Evolutionary conservation across 257 asterid genomes (phyloP).

Genomic region (Solanum dulcamara): DNA sequence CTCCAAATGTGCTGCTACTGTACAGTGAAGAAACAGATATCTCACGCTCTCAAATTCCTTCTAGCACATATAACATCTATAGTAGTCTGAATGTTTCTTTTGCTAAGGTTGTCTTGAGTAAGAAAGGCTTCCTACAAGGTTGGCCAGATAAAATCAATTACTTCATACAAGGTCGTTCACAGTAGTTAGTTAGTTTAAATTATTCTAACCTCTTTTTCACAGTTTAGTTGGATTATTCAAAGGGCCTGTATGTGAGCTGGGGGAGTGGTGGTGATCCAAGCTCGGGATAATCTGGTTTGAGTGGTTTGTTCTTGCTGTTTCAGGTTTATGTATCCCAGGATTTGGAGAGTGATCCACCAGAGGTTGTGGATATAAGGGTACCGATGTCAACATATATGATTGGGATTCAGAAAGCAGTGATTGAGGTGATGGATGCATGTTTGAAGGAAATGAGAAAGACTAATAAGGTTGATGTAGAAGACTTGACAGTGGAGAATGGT

Average conservation of each 20-base stretch:
- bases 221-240: background rate
- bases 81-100: too few relatives aligned
- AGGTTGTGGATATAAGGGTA: slow-evolving; percentile 84
- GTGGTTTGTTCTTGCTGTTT: background rate
- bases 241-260: background rate
- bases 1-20: background rate
- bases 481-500: slow-evolving; percentile 90
- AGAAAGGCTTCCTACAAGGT: too few relatives aligned
- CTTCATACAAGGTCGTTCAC: background rate
- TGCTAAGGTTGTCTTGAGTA: too few relatives aligned
- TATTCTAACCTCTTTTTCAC: background rate
- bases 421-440: slow-evolving; percentile 96
- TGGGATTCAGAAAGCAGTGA: slow-evolving; percentile 82
- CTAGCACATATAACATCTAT: too few relatives aligned
- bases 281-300: background rate
- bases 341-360: slow-evolving; percentile 87
- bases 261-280: background rate
- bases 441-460: slow-evolving; percentile 95
- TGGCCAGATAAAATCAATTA: background rate
- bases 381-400: slow-evolving; percentile 83
- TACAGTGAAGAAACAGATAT: too few relatives aligned
- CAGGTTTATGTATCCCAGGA: slow-evolving; percentile 93
- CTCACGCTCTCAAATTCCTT: too few relatives aligned
- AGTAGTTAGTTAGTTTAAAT: background rate
- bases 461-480: slow-evolving; percentile 93